These are phyloP conservation scores for Balakata baccata DNA, from an alignment of 345 rosid genomes.

Conservation along the genomic window DNA sequence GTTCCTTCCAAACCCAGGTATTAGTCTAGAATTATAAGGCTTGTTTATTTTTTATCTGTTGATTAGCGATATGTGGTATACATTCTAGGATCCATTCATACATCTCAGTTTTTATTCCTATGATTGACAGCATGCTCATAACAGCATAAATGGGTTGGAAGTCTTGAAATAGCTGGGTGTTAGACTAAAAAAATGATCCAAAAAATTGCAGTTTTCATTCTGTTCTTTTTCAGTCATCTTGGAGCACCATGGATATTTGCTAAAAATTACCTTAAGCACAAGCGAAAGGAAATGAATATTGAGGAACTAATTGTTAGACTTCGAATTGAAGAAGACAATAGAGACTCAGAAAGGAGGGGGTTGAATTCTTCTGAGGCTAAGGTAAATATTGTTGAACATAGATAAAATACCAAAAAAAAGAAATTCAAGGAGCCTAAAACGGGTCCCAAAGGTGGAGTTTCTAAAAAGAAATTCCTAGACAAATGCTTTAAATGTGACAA, in stretches of 20 bases:
- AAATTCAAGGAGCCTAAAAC: too few species aligned
- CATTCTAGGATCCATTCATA: neutral
- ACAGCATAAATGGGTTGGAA: neutral
- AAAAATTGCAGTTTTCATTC: neutral
- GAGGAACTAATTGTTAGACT: too few species aligned
- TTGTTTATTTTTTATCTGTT: neutral
- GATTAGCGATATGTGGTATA: neutral
- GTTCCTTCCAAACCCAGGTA: constrained; percentile 48
- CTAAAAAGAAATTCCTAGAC: too few species aligned
- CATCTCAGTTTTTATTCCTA: neutral
- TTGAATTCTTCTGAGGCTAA: too few species aligned
- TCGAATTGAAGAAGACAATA: too few species aligned
- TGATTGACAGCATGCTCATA: neutral
- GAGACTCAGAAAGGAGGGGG: too few species aligned
- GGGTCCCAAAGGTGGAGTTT: too few species aligned
- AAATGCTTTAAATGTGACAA: too few species aligned
- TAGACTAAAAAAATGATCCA: neutral
- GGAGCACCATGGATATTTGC: neutral
- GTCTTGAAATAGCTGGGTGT: neutral
- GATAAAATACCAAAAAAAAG: too few species aligned
- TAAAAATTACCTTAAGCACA: too few species aligned
- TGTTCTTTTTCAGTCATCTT: neutral
- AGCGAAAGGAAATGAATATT: too few species aligned
- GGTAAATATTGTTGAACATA: too few species aligned
- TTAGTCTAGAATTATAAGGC: neutral